These are phyloP conservation scores for Glycine soja DNA, from an alignment of 306 rosid genomes.

Conservation along the genomic window DNA sequence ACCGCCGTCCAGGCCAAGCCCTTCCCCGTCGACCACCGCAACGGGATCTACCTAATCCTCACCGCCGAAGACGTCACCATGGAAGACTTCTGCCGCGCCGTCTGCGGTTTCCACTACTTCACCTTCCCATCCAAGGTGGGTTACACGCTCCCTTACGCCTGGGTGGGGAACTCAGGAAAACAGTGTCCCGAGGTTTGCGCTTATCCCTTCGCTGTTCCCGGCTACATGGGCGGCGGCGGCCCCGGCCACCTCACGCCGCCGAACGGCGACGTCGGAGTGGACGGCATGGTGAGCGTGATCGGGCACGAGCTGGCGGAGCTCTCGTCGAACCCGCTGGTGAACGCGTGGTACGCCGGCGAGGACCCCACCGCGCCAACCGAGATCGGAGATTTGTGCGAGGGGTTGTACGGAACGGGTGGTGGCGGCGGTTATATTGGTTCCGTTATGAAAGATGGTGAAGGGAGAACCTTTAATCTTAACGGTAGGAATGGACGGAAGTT, in stretches of 20 bases:
- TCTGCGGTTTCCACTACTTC: slow-evolving; percentile 93
- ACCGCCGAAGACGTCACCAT: slow-evolving; percentile 74
- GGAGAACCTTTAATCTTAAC: slow-evolving; percentile 73
- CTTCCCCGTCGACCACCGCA: slow-evolving; percentile 78
- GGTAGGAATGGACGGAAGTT: slow-evolving; percentile 74
- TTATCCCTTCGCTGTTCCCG: slow-evolving; percentile 86
- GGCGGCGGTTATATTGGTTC: slow-evolving; percentile 94
- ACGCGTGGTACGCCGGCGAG: slow-evolving; percentile 97
- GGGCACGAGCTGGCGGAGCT: slow-evolving; percentile 59
- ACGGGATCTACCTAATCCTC: slow-evolving; percentile 79
- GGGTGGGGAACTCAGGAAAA: slow-evolving; percentile 90
- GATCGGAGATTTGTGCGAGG: slow-evolving; percentile 90
- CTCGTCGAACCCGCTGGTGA: slow-evolving; percentile 61
- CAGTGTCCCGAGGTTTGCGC: slow-evolving; percentile 96
- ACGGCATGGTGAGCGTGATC: slow-evolving; percentile 57
- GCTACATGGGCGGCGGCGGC: slow-evolving; percentile 80
- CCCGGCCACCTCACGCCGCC: slow-evolving; percentile 67
- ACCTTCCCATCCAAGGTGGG: slow-evolving; percentile 93
- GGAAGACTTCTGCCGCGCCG: slow-evolving; percentile 91
- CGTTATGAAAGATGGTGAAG: slow-evolving; percentile 70
- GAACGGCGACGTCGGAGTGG: slow-evolving; percentile 51
- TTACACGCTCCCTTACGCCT: slow-evolving; percentile 86
- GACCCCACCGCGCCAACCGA: slow-evolving; percentile 97
- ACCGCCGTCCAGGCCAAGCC: slow-evolving; percentile 75
- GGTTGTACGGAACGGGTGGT: slow-evolving; percentile 86